Base-by-base conservation (phyloP, 805 yeast genomes). In the Yueomyces sinensis region DNA sequence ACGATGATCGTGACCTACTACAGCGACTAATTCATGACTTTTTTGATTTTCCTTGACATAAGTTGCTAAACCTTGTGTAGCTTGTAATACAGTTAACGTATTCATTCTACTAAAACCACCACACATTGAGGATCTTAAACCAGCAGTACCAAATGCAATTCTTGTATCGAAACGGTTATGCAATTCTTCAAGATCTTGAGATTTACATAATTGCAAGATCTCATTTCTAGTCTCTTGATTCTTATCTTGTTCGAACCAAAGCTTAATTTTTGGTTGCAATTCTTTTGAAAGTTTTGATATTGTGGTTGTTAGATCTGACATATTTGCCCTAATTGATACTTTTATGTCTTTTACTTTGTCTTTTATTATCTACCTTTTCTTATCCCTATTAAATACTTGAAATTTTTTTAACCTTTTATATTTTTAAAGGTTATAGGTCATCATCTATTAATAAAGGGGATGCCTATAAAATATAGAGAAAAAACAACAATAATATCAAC, bases 51-150 rank as follows among this genome's bases (percentile, higher is more conserved):
- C 44, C 29, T 45, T 47, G 33, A 61, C 63, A 39, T 78, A 77
- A 32, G 54, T 52, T 0, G 83, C 75, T 15, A 82, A 56, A 1
- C 93, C 94, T 46, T 84, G 94, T 0, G 95, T 75, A 0, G 97
- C 87, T 59, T 89, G 97, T 31, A 83, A 50, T 1, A 89, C 80
- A 0, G 95, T 84, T 14, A 89, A 77, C 41, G 78, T 79, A 55
- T 91, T 89, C 89, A 91, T 81, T 44, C 86, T 71, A 34, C 74
- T 70, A 51, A 82, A 86, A 0, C 98, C 97, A 0, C 95, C 84
- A 41, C 76, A 87, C 95, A 91, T 86, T 17, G 66, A 61, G 2
- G 94, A 72, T 19, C 98, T 64, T 32, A 91, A 68, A 0, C 96
- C 97, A 3, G 97, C 95, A 0, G 97, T 89, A 0, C 97, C 97